Conservation (phyloP, 2,329 filamentous ascomycete species). For the Pseudocercospora macadamiae region DNA sequence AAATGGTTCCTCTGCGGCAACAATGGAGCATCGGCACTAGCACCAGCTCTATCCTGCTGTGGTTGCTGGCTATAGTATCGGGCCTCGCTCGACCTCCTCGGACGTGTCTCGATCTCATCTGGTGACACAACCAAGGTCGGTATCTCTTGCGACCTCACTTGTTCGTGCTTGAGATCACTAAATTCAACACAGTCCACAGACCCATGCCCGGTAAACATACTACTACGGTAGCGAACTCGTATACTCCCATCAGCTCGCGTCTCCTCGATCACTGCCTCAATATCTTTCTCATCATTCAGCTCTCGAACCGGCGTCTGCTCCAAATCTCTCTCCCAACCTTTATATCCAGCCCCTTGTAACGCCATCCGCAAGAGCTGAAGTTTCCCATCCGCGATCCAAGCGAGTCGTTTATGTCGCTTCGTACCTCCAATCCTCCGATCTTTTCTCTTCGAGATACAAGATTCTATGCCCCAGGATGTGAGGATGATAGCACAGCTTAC, state of each 20-base stretch:
- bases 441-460: constrained; percentile 7
- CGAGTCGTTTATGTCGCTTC: constrained; percentile 2
- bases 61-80: not conserved
- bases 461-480: constrained; percentile 6
- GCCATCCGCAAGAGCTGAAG: not conserved
- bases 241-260: not conserved
- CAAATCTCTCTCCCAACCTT: not conserved
- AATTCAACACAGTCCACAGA: not conserved
- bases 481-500: constrained; percentile 8
- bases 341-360: constrained; percentile 1
- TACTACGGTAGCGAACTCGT: not conserved
- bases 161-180: not conserved
- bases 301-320: not conserved
- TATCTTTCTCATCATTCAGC: not conserved
- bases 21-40: not conserved
- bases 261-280: not conserved
- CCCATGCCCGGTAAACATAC: not conserved
- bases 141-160: not conserved
- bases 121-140: not conserved
- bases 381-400: constrained; percentile 8
- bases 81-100: not conserved
- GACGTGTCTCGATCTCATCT: not conserved
- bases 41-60: not conserved
- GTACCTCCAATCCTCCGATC: not conserved
- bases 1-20: not conserved